Conservation (phyloP, 108 stramenopile species). For the Skeletonema marinoi region DNA sequence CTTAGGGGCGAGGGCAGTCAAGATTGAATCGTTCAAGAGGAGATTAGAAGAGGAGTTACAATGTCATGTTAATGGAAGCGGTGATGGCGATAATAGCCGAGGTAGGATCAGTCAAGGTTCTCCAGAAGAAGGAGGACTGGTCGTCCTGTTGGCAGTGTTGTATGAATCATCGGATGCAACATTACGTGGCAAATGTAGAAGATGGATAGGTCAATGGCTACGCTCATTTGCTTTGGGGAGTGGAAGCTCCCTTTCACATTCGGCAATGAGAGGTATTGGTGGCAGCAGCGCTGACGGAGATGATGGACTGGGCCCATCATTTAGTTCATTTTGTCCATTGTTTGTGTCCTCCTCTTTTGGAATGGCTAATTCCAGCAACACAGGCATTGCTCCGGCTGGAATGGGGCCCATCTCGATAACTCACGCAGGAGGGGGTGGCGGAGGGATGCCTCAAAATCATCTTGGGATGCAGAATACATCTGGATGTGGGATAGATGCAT, state of each 20-base stretch:
- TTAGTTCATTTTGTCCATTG: conserved; percentile 36
- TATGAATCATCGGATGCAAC: conserved; percentile 32
- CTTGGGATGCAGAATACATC: conserved; percentile 71
- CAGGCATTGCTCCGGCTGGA: background rate
- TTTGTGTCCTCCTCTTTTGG: conserved; percentile 8
- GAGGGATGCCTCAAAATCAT: conserved; percentile 24
- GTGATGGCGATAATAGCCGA: background rate
- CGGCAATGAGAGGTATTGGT: background rate
- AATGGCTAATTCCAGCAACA: background rate
- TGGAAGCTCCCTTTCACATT: conserved; percentile 15
- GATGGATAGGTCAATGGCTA: conserved; percentile 39
- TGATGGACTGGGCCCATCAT: conserved; percentile 28
- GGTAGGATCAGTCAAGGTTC: background rate
- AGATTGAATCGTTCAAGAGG: conserved; percentile 15
- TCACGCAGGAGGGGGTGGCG: conserved; percentile 11
- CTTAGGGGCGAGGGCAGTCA: conserved; percentile 19
- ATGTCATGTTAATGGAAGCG: conserved; percentile 11
- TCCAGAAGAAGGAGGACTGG: conserved; percentile 29
- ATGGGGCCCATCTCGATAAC: conserved; percentile 33
- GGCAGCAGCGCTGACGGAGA: conserved; percentile 9
- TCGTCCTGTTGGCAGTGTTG: conserved; percentile 4
- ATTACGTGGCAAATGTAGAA: conserved; percentile 30
- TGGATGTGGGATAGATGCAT: conserved; percentile 60
- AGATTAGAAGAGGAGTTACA: conserved; percentile 34
- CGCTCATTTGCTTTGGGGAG: conserved; percentile 24